Percentiles rank a stretch among this genome's conserved stretches.
phyloP scores from a whole-genome alignment of 1,284 basidiomycete species.

The Gymnopus androsaceus region DNA sequence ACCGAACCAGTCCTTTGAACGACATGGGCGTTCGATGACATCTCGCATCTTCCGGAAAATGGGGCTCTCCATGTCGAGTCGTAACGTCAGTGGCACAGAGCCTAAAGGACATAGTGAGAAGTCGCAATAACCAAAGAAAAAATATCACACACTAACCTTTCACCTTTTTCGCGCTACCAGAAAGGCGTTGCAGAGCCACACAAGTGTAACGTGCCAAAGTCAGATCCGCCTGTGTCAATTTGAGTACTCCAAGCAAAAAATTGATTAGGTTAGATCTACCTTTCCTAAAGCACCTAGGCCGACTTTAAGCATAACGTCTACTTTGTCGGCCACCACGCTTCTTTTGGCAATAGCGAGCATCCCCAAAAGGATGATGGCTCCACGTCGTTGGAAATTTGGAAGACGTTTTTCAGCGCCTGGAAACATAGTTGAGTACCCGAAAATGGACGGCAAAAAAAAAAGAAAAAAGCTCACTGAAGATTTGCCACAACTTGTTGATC shows the following conservation, averaged over 20 bases:
- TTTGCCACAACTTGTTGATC: constrained; percentile 91
- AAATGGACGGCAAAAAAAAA: too few relatives aligned
- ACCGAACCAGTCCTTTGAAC: constrained; percentile 92
- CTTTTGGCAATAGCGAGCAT: constrained; percentile 92
- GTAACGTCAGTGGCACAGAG: constrained; percentile 58
- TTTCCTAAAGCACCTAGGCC: constrained; percentile 88
- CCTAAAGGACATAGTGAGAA: neutral
- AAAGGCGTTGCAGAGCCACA: constrained; percentile 88
- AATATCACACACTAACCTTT: constrained; percentile 62
- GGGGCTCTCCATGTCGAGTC: constrained; percentile 86
- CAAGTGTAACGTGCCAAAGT: constrained; percentile 93
- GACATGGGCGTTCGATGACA: constrained; percentile 74
- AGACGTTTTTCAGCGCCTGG: constrained; percentile 73
- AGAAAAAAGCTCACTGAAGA: constrained; percentile 72
- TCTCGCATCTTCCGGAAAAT: constrained; percentile 87
- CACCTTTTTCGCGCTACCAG: constrained; percentile 95
- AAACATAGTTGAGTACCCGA: neutral
- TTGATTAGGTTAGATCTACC: constrained; percentile 40
- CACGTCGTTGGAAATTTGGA: constrained; percentile 83
- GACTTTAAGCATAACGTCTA: constrained; percentile 84
- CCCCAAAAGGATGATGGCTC: constrained; percentile 92
- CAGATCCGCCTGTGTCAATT: constrained; percentile 69
- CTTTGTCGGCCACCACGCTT: constrained; percentile 83
- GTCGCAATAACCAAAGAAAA: neutral
- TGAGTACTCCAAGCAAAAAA: neutral